These are phyloP conservation scores for Ceratobasidium sp. DNA, from an alignment of 1,284 basidiomycete genomes.

Conservation along the genomic window DNA sequence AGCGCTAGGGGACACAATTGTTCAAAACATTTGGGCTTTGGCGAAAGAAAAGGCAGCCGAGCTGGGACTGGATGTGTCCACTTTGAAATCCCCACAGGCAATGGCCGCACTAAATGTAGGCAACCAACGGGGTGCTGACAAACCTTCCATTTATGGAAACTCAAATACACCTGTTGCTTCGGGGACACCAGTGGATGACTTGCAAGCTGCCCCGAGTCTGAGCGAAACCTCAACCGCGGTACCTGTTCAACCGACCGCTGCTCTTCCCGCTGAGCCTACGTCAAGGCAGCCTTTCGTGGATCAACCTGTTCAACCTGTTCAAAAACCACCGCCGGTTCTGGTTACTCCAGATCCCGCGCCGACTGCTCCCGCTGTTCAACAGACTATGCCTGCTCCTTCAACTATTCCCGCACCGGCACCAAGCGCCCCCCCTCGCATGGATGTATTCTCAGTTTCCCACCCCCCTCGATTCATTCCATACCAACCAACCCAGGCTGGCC, in stretches of 20 bases:
- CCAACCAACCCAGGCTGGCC: not conserved
- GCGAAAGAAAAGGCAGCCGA: not conserved
- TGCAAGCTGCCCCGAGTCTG: not conserved
- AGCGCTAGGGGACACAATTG: not conserved
- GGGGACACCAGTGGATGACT: too few species aligned
- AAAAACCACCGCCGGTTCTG: not conserved
- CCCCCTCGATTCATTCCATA: too few species aligned
- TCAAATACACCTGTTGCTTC: not conserved
- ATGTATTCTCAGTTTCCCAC: not conserved
- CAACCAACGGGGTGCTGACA: not conserved
- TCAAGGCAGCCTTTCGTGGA: not conserved
- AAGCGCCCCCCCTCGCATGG: not conserved
- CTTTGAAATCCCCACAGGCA: not conserved
- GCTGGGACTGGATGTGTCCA: not conserved
- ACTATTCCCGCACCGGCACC: not conserved
- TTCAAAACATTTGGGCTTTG: conserved; percentile 13
- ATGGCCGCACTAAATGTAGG: not conserved
- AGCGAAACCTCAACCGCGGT: not conserved
- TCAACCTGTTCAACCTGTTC: not conserved
- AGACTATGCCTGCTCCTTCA: not conserved
- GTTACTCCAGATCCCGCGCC: not conserved
- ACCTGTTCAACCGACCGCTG: not conserved
- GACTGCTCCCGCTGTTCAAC: not conserved
- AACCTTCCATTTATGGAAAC: not conserved
- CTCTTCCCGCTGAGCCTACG: not conserved